phyloP scores from a whole-genome alignment of 306 rosid species.

The Trifolium fragiferum region DNA sequence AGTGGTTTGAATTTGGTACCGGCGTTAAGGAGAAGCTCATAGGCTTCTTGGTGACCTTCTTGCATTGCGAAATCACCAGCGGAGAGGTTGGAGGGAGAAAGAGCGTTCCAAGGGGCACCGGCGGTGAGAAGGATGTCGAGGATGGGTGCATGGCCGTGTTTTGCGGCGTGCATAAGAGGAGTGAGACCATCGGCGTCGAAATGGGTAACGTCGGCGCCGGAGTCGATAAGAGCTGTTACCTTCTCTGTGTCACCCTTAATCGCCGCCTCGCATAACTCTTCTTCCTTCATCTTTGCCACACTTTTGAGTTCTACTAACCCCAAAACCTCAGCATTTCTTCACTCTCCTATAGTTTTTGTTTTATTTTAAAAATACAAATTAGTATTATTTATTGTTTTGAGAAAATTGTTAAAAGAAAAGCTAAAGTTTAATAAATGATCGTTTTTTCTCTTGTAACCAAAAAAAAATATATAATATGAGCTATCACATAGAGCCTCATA shows the following conservation, averaged over 20 bases:
- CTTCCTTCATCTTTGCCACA: slow-evolving; percentile 53
- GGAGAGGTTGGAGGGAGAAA: slow-evolving; percentile 76
- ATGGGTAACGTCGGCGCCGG: slow-evolving; percentile 66
- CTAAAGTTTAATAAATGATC: no score
- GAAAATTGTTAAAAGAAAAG: no score
- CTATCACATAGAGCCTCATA: no score
- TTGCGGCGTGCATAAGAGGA: slow-evolving; percentile 93
- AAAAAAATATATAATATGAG: no score
- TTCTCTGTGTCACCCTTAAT: slow-evolving; percentile 60
- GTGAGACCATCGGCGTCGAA: slow-evolving; percentile 75
- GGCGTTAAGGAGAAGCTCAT: slow-evolving; percentile 69
- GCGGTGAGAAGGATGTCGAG: slow-evolving; percentile 65
- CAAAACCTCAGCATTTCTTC: background rate
- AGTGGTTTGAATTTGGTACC: slow-evolving; percentile 50
- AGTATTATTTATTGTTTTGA: no score
- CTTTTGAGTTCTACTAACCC: slow-evolving; percentile 23
- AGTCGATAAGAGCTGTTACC: slow-evolving; percentile 53
- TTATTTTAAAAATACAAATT: background rate
- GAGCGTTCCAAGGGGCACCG: slow-evolving; percentile 97
- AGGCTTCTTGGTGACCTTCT: slow-evolving; percentile 68
- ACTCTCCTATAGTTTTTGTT: background rate
- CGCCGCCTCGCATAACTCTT: slow-evolving; percentile 75
- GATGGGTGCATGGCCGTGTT: slow-evolving; percentile 68
- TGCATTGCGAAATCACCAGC: slow-evolving; percentile 84
- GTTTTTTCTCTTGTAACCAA: no score